Conservation (phyloP, 768 basidiomycete species). For the Pleurotus tuber-regium region DNA sequence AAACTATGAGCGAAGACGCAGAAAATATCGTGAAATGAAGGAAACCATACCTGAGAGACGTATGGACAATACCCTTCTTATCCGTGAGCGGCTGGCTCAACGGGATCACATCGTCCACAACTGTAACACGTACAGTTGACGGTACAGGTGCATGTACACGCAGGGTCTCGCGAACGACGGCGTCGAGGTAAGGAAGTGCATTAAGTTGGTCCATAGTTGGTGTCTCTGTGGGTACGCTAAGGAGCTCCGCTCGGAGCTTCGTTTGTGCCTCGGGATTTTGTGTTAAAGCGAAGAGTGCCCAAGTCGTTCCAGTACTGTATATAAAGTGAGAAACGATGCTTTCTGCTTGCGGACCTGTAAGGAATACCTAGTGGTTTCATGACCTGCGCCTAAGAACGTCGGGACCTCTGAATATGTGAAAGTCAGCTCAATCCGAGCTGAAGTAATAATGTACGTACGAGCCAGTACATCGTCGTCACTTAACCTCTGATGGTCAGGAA, state of each 20-base stretch:
- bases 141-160: constrained; percentile 54
- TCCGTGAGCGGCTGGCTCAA: constrained; percentile 45
- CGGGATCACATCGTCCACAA: constrained; percentile 52
- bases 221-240: constrained; percentile 46
- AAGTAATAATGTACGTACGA: constrained; percentile 31
- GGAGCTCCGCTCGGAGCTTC: constrained; percentile 58
- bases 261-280: constrained; percentile 46
- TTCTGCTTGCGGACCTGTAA: neutral
- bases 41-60: constrained; percentile 33
- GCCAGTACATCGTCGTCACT: constrained; percentile 61
- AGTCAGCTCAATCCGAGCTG: neutral
- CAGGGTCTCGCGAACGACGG: constrained; percentile 57
- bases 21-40: neutral
- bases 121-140: constrained; percentile 38
- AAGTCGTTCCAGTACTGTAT: constrained; percentile 43
- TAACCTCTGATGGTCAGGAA: constrained; percentile 52
- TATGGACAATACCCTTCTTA: constrained; percentile 35
- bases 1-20: neutral
- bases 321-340: neutral
- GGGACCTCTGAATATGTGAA: constrained; percentile 44
- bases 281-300: constrained; percentile 58
- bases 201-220: constrained; percentile 72
- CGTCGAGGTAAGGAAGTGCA: constrained; percentile 68
- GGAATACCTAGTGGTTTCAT: constrained; percentile 51
- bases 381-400: constrained; percentile 59